Evolutionary conservation across 129 eudicot species (phyloP).

Genomic region (Centella asiatica): DNA sequence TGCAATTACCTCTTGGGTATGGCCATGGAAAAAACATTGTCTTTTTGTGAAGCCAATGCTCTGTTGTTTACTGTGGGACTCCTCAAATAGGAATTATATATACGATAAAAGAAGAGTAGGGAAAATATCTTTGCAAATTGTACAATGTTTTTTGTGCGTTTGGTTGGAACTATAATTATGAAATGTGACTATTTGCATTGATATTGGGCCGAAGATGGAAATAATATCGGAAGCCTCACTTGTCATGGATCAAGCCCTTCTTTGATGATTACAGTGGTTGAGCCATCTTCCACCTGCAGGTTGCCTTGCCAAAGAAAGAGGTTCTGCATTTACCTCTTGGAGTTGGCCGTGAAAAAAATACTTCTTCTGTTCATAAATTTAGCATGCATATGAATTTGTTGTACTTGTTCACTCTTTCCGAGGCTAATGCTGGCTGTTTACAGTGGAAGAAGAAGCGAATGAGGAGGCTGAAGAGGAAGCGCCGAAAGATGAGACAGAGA

Average conservation of each 20-base stretch:
- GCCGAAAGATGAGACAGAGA: constrained; percentile 16
- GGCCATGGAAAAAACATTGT: constrained; percentile 4
- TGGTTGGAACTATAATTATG: neutral
- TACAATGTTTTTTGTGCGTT: neutral
- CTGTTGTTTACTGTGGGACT: no score
- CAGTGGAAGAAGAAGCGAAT: constrained; percentile 14
- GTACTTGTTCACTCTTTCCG: no score
- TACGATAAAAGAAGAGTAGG: no score
- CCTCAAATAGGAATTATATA: neutral
- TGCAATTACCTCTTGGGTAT: neutral
- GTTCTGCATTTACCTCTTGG: constrained; percentile 3
- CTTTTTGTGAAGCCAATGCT: no score
- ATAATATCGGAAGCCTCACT: neutral
- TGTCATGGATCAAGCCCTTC: constrained; percentile 3
- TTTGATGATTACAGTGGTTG: neutral
- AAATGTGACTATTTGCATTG: neutral
- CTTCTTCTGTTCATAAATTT: neutral
- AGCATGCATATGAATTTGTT: no score
- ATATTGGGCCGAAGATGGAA: neutral
- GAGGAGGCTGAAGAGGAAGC: constrained; percentile 16
- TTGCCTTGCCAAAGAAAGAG: neutral
- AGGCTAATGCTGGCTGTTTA: neutral
- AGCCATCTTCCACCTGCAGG: neutral
- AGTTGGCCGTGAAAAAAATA: constrained; percentile 7
- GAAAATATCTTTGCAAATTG: no score